These are phyloP conservation scores for Fusarium veterinarium DNA, from an alignment of 2,329 filamentous ascomycete species.

Conservation along the genomic window DNA sequence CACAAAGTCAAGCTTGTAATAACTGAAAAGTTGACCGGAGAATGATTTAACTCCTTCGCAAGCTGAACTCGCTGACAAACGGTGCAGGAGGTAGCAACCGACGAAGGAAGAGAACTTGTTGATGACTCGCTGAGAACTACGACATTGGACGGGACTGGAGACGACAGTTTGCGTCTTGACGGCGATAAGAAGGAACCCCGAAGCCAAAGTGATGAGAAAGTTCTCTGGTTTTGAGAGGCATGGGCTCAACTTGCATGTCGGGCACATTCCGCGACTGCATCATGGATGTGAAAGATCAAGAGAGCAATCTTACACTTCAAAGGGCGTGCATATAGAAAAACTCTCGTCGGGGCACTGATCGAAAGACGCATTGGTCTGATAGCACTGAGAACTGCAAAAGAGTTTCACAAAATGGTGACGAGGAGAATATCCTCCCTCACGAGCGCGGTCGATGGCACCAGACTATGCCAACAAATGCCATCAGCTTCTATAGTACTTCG, in stretches of 20 bases:
- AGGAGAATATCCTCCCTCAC: neutral
- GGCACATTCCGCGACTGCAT: neutral
- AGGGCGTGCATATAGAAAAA: too few relatives aligned
- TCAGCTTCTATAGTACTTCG: neutral
- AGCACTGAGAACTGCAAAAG: accelerated
- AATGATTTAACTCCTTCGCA: neutral
- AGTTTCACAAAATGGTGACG: accelerated
- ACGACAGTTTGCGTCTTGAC: neutral
- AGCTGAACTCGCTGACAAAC: neutral
- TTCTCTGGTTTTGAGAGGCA: too few relatives aligned
- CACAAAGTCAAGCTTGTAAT: neutral
- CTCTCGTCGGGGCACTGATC: accelerated
- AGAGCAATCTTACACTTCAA: too few relatives aligned
- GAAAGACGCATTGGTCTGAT: accelerated
- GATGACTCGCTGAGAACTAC: neutral
- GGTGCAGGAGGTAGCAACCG: accelerated
- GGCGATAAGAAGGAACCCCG: neutral
- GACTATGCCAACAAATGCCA: neutral
- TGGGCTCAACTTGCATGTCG: neutral
- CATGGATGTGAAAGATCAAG: neutral
- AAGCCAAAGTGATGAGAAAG: accelerated
- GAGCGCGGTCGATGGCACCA: accelerated
- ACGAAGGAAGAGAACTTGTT: neutral
- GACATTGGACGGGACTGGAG: neutral
- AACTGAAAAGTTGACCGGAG: accelerated